Base-by-base conservation (phyloP, 441 rosid genomes). In the Populus hybrid region DNA sequence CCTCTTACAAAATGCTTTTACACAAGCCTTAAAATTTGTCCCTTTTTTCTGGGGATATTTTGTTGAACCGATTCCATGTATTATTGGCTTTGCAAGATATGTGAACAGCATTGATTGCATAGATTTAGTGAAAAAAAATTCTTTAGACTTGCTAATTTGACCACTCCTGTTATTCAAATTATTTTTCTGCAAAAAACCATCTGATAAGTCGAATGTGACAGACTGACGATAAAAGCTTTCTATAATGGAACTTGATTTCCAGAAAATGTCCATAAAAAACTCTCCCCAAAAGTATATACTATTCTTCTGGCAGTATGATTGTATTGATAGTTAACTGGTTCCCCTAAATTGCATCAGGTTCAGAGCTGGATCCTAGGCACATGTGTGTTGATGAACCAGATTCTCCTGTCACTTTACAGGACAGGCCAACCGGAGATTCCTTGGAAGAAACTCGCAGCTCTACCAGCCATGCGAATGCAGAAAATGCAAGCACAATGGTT, bases 331-430 rank as follows among this genome's bases (percentile, higher is more conserved):
- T 26, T 81, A 69, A 69, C 53, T 67, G 21, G 21, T 61, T 57
- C 19, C 67, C 67, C 32, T 30, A 21, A 78, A 76, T 57, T 72
- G 50, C 73, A 42, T 42, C 88, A 86, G 89, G 86, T 79, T 73
- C 80, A 67, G 82, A 78, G 67, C 75, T 65, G 73, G 78, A 66
- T 65, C 63, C 75, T 67, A 46, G 35, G 26, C 34, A 46, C 36
- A 21, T 19, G 46, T 73, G 30, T n/a, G 66, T 35, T 6, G 74
- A 79, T 64, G 73, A 68, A 40, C n/a, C 63, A 38, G 63, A 76
- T 57, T 42, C 57, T 40, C 40, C 40, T 21, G 63, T 73, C 21
- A 8, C 74, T 42, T 38, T 26, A 32, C 73, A 85, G 38, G 82
- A 79, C 23, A 73, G 16, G 46, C 14, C 69, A 16, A 19, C 2